Evolutionary conservation across 768 basidiomycete species (phyloP), one percentile per base, ranked within the genome.

Genomic region (Rickenella mellea): DNA sequence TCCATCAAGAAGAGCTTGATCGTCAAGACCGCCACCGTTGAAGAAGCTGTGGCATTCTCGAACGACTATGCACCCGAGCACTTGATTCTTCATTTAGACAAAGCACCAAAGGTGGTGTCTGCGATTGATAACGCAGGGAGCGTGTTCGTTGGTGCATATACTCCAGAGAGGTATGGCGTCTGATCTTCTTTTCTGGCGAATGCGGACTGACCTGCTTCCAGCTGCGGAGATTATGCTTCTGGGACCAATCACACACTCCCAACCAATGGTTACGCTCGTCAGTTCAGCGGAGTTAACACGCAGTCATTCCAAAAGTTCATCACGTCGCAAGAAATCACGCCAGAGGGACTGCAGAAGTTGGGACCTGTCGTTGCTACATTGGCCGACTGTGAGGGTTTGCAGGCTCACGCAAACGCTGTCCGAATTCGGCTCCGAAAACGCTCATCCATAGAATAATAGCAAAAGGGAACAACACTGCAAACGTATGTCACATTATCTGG

Each of bases 11-110:
- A 90, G 68, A 92, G 88, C 58, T 71, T 97, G 52, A 96, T 94
- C 51, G 85, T 97, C 48, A 78, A 78, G 54, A 71, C 75, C 17
- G 51, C 65, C 17, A 71, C 72, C 6, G 63, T 84, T 2, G 73
- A 82, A 27, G 81, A 92, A 55, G 96, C 89, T 7, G 67, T 98
- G 41, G 63, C 58, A 6, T 98, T 98, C 67, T 90, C 86, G 32
- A 98, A 99, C 61, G 92, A 93, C 55, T 99, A 99, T 55, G 94
- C 96, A 5, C 96, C 96, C 0, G 96, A 99, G 58, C 96, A 99
- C 66, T 70, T 99, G 46, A 96, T 99, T 54, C 62, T 99, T 42
- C 92, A 98, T 61, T 58, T 97, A 42, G 71, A 78, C 47, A 66
- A 83, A 28, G 87, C 93, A 1, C 63, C 69, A n/a, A 63, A 67